Base-by-base conservation (phyloP, 345 rosid species). In the Mercurialis annua region DNA sequence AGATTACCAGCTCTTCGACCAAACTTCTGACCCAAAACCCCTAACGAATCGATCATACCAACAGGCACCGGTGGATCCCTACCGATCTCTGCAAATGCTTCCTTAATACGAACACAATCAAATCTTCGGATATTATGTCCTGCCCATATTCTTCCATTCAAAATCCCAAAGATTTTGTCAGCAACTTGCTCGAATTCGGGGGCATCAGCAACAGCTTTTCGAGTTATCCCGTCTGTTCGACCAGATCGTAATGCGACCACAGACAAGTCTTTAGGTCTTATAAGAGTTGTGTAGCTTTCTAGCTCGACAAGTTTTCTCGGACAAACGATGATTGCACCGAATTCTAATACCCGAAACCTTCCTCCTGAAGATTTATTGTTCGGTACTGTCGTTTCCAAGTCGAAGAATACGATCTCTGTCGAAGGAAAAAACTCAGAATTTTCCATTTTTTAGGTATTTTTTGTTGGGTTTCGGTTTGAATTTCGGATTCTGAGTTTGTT, bases 1-100 rank as follows among this genome's bases (percentile, higher is more conserved):
- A 93, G 89, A 58, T 93, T 78, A 36, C 98, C 98, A 62, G 98
- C 97, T 82, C 97, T 76, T 71, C 77, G 81, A 48, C 98, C 97
- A 74, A 93, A 93, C 65, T 81, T 90, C 38, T 80, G 77, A 21
- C 78, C 54, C 76, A 93, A 67, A 47, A 93, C 79, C 17, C 87
- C 92, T 40, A 93, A 78, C 50, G 98, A 90, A 82, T 90, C 98
- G 73, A 93, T 83, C 61, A 83, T 76, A 26, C 90, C 98, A 8
- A 74, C 80, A 6, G 98, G 85, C 34, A 76, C 70, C 5, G 96
- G 97, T 3, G 91, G 86, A 27, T 74, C 71, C 81, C 73, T 68
- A 12, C 82, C 90, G 21, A 87, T 82, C 65, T 83, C 86, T 2
- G 81, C 84, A 33, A 90, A 93, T 21, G 91, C 94, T 73, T 93